Percentiles rank a stretch among this genome's conserved stretches.
These are phyloP conservation scores for Botrytis paeoniae DNA, from an alignment of 2,329 filamentous ascomycete species.

Conservation along the genomic window DNA sequence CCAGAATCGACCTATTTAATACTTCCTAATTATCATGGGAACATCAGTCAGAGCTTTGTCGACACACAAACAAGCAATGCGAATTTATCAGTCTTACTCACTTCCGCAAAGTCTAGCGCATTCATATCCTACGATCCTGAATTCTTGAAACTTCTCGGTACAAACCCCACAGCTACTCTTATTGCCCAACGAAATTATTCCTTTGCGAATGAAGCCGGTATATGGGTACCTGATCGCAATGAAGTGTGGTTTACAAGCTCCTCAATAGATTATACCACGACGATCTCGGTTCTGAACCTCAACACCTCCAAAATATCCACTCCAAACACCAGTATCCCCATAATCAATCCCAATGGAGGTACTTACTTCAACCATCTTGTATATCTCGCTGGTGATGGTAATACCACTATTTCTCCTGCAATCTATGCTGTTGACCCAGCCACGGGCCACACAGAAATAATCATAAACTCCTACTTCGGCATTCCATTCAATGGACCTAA, in stretches of 20 bases:
- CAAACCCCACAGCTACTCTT: not conserved
- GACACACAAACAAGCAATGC: not conserved
- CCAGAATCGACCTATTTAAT: not conserved
- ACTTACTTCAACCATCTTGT: not conserved
- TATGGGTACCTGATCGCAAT: not conserved
- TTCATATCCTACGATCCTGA: constrained; percentile 4
- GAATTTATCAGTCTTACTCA: not conserved
- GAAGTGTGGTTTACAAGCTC: constrained; percentile 14
- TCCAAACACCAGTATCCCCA: not conserved
- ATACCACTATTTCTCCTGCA: not conserved
- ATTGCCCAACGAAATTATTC: not conserved
- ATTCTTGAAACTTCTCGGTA: not conserved
- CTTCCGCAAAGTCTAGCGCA: not conserved
- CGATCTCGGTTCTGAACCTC: not conserved
- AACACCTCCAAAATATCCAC: not conserved
- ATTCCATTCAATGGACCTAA: not conserved
- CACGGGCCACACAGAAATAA: not conserved
- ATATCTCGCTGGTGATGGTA: not conserved
- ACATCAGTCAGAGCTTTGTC: not conserved
- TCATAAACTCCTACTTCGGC: constrained; percentile 7
- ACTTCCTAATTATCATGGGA: not conserved
- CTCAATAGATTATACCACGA: not conserved
- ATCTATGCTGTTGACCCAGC: not conserved
- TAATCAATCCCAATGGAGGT: not conserved
- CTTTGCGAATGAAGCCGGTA: not conserved